These are phyloP conservation scores for Leptodontidium sp. DNA, from an alignment of 2,329 filamentous ascomycete species.

Conservation along the genomic window DNA sequence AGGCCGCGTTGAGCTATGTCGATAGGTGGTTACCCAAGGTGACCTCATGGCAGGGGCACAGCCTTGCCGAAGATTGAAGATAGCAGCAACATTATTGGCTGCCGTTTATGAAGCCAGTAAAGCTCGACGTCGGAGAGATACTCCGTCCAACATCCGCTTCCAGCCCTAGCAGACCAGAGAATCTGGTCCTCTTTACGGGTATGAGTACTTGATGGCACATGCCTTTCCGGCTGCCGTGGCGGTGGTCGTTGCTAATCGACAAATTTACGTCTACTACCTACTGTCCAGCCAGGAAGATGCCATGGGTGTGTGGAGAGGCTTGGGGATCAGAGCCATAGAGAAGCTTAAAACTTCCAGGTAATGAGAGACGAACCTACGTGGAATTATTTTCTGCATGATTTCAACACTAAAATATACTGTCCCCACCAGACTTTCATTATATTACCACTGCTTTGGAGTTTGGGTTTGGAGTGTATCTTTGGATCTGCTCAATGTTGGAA, in stretches of 20 bases:
- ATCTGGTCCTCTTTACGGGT: neutral
- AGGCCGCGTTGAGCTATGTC: no score
- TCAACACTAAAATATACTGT: no score
- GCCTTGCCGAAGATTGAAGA: neutral
- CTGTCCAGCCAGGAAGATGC: neutral
- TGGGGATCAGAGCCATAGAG: neutral
- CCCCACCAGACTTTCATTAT: no score
- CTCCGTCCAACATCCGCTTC: neutral
- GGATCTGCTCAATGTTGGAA: no score
- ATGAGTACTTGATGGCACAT: neutral
- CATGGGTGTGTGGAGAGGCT: neutral
- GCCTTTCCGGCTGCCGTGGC: neutral
- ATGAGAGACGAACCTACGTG: neutral
- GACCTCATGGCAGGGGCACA: neutral
- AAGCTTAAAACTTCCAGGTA: conserved; percentile 3
- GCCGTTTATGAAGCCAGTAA: conserved; percentile 10
- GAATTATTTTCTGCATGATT: no score
- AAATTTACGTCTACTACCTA: neutral
- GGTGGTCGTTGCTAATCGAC: neutral
- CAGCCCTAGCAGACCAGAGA: neutral
- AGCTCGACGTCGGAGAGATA: neutral
- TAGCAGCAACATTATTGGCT: neutral
- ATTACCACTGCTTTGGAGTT: no score
- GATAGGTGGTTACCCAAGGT: neutral
- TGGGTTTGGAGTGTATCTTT: no score